Evolutionary conservation across 495 filamentous ascomycete species (phyloP), one percentile per base, ranked within the genome.

Genomic region (Endocarpon pusillum): DNA sequence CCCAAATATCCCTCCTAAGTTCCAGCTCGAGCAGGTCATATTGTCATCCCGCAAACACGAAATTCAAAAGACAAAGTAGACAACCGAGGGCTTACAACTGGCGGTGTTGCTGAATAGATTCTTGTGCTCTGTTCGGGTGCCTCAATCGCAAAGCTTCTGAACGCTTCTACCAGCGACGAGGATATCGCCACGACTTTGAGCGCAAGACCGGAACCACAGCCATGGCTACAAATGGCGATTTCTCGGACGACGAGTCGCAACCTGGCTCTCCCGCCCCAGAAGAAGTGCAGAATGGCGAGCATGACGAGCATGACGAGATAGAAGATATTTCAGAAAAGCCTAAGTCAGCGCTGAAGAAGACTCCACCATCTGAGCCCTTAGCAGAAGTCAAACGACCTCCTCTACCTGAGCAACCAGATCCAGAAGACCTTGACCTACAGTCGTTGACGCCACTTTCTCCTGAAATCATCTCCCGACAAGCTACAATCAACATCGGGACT

Each of bases 401-500:
- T 40, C 77, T 93, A 11, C 89, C 89, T 34, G 75, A 80, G 31
- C 89, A 97, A 58, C 89, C 89, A 24, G 76, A 97, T 41, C 83
- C 89, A 43, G 67, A 74, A 44, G 73, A 79, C 39, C 64, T 97
- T 40, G 83, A 94, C 47, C 64, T 91, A 42, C 66, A 68, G 34
- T 68, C 59, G 18, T 58, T 97, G 40, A 81, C 64, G 34, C 91
- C 89, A 24, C 62, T 94, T 37, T 84, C 87, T 2, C 86, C 89
- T 40, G 89, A 96, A 49, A 94, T 97, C 46, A 97, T 97, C 51
- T 74, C 79, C 38, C 75, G 91, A 37, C 89, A 97, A 68, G 89
- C 89, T 16, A 97, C 91, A 22, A 93, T 94, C 64, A 97, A 97
- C 61, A 94, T 97, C 47, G 89, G 86, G 42, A 94, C 89, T 22